These are phyloP conservation scores for Phanerochaete sordida DNA, from an alignment of 768 basidiomycete species.

Conservation along the genomic window DNA sequence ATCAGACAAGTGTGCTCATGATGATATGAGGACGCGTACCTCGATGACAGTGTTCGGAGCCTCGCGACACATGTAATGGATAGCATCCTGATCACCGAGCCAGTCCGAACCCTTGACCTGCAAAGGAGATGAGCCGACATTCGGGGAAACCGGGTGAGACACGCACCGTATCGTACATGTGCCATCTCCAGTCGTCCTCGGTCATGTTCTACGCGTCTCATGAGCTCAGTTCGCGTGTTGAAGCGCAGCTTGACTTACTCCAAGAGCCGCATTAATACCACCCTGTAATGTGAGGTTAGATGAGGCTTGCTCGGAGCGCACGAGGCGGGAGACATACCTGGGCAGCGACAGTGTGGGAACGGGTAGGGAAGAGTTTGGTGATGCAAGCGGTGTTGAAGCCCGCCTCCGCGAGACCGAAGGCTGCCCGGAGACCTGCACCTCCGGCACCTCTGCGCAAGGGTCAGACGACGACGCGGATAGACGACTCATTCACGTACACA, in stretches of 20 bases:
- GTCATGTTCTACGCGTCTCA: slow-evolving; percentile 78
- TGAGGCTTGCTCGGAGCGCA: slow-evolving; percentile 10
- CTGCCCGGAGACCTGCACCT: slow-evolving; percentile 96
- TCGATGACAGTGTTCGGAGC: slow-evolving; percentile 93
- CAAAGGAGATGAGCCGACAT: slow-evolving; percentile 17
- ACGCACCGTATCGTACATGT: slow-evolving; percentile 93
- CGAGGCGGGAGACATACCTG: slow-evolving; percentile 51
- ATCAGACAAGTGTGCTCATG: not conserved
- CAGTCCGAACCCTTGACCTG: slow-evolving; percentile 99
- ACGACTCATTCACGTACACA: slow-evolving; percentile 58
- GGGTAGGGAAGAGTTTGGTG: slow-evolving; percentile 97
- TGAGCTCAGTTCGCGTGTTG: not conserved
- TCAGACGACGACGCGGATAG: not conserved
- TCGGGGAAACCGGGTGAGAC: not conserved
- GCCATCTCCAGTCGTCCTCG: slow-evolving; percentile 99
- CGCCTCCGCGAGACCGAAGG: slow-evolving; percentile 96
- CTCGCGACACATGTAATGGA: slow-evolving; percentile 99
- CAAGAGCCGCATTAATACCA: slow-evolving; percentile 96
- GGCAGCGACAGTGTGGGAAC: slow-evolving; percentile 98
- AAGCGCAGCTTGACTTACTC: slow-evolving; percentile 46
- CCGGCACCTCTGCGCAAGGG: slow-evolving; percentile 78
- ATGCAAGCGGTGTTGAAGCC: slow-evolving; percentile 99
- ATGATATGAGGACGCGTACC: slow-evolving; percentile 36
- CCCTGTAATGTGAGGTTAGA: slow-evolving; percentile 47
- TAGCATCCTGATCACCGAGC: slow-evolving; percentile 99